Percentiles rank a stretch among this genome's conserved stretches.
These are phyloP conservation scores for Wickerhamomyces canadensis DNA, from an alignment of 805 yeast species.

Conservation along the genomic window DNA sequence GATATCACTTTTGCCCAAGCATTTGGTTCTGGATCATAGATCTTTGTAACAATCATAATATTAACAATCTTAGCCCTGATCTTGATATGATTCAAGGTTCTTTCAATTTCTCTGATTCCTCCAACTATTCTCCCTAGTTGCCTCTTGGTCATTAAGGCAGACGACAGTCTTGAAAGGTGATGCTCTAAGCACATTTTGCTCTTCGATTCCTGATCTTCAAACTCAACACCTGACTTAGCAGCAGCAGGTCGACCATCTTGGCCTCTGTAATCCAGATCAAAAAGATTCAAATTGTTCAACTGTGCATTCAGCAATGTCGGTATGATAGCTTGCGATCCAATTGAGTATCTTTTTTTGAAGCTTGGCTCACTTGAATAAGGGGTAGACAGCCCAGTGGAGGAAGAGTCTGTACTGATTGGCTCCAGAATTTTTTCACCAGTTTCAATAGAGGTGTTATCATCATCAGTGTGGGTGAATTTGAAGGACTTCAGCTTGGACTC, in stretches of 20 bases:
- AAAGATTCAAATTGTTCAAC: constrained; percentile 21
- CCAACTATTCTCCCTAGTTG: constrained; percentile 23
- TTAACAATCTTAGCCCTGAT: constrained; percentile 21
- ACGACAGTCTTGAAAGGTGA: constrained; percentile 9
- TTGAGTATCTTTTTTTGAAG: constrained; percentile 12
- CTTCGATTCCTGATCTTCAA: constrained; percentile 2
- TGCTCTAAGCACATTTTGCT: constrained; percentile 12
- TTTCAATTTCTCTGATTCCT: constrained; percentile 26
- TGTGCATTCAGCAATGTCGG: constrained; percentile 24
- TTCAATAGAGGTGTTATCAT: background rate
- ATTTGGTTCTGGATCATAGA: constrained; percentile 27
- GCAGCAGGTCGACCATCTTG: too few species aligned
- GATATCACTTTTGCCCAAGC: constrained; percentile 20
- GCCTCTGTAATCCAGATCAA: constrained; percentile 12
- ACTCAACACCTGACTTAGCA: constrained; percentile 1
- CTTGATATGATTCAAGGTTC: constrained; percentile 24
- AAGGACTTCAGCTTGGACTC: background rate
- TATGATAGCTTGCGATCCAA: constrained; percentile 19
- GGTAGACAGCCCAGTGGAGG: constrained; percentile 6
- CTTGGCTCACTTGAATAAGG: constrained; percentile 1
- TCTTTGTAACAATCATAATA: constrained; percentile 26
- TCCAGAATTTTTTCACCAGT: constrained; percentile 18
- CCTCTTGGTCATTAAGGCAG: constrained; percentile 23
- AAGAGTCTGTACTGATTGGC: constrained; percentile 7
- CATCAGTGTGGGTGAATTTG: constrained; percentile 2